Conservation (phyloP, 805 yeast species). For the Metschnikowia lunata region DNA sequence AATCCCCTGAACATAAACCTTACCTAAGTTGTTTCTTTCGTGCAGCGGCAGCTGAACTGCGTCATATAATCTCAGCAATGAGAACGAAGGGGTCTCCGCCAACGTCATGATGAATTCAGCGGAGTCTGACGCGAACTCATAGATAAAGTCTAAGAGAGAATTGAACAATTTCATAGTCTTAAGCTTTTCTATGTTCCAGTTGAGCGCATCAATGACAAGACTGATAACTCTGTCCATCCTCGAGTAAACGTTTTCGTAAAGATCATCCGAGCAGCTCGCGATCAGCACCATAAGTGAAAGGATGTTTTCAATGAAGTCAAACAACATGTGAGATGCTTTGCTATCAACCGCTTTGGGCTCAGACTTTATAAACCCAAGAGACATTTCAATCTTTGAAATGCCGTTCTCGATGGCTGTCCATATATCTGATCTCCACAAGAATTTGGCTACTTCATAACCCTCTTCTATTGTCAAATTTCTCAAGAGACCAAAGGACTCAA, state of each 20-base stretch:
- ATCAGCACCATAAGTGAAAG: slow-evolving; percentile 65
- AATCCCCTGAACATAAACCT: slow-evolving; percentile 39
- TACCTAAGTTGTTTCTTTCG: slow-evolving; percentile 24
- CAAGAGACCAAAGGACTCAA: slow-evolving; percentile 75
- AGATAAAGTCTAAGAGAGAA: slow-evolving; percentile 51
- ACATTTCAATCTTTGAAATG: slow-evolving; percentile 46
- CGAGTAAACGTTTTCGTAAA: slow-evolving; percentile 44
- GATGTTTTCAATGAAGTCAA: slow-evolving; percentile 69
- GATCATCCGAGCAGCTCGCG: slow-evolving; percentile 55
- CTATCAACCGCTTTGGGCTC: slow-evolving; percentile 17
- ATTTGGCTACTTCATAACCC: slow-evolving; percentile 76
- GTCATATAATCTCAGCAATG: slow-evolving; percentile 16
- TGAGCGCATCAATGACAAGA: slow-evolving; percentile 35
- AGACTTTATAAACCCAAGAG: slow-evolving; percentile 41
- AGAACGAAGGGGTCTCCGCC: slow-evolving; percentile 13
- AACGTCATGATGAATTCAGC: slow-evolving; percentile 44
- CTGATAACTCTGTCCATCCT: slow-evolving; percentile 36
- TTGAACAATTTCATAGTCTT: slow-evolving; percentile 43
- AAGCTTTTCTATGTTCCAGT: slow-evolving; percentile 31
- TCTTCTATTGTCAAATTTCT: slow-evolving; percentile 80
- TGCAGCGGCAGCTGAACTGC: slow-evolving; percentile 16
- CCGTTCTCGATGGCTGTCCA: slow-evolving; percentile 58
- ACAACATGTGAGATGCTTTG: slow-evolving; percentile 39
- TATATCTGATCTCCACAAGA: slow-evolving; percentile 73
- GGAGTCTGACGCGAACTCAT: slow-evolving; percentile 59